A percentile compares a stretch with the other conserved stretches of the same genome.
Conservation (phyloP, 306 rosid species). For the Ammopiptanthus mongolicus region DNA sequence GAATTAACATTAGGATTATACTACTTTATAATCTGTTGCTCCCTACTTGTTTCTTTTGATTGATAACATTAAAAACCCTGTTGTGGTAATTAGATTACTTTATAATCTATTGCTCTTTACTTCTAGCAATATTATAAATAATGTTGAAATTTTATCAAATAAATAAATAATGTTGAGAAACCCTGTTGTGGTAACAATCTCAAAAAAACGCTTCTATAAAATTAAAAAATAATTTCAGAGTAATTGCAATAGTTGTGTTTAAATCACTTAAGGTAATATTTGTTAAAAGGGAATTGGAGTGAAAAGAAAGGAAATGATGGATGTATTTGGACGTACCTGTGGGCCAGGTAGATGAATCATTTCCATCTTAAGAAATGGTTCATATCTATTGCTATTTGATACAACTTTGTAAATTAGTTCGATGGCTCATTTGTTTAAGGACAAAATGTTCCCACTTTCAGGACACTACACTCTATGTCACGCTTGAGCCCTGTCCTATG, state of each 20-base stretch:
- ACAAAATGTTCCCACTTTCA: constrained; percentile 23
- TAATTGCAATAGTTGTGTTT: background rate
- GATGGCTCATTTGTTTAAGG: constrained; percentile 25
- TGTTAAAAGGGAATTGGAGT: background rate
- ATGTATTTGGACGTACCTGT: background rate
- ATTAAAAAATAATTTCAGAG: background rate
- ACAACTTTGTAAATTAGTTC: background rate
- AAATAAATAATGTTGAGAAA: background rate
- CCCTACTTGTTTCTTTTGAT: background rate
- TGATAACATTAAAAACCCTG: background rate
- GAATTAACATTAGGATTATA: no score
- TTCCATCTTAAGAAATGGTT: constrained; percentile 3
- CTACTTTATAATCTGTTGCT: background rate
- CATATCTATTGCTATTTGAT: constrained; percentile 12
- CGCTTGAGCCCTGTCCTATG: constrained; percentile 99
- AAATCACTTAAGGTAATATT: background rate
- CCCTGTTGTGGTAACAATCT: background rate
- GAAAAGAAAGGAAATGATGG: background rate
- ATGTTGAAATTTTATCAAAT: background rate
- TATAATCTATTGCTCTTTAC: background rate
- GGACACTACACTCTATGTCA: constrained; percentile 82
- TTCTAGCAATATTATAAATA: background rate
- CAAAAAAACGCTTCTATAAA: background rate
- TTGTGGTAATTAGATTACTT: background rate
- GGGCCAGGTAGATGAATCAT: background rate